Percentiles rank a stretch among this genome's conserved stretches.
Evolutionary conservation across 768 basidiomycete genomes (phyloP).

Genomic region (Amanita thiersii): DNA sequence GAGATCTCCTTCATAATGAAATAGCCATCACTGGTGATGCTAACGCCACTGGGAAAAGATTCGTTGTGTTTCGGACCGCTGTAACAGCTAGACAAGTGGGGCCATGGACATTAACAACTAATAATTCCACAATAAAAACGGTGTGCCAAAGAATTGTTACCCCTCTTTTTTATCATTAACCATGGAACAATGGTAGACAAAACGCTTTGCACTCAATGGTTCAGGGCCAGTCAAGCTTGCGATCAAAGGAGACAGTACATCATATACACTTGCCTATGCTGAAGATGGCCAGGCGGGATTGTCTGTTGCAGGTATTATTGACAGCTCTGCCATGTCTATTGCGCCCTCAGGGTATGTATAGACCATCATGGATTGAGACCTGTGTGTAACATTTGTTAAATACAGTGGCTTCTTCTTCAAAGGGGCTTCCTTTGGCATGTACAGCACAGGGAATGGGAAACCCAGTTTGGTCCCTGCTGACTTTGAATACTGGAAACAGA

Average conservation of each 20-base stretch:
- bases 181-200: too few species aligned
- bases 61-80: too few species aligned
- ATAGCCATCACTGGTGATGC: too few species aligned
- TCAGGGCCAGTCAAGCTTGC: slow-evolving; percentile 23
- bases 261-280: slow-evolving; percentile 24
- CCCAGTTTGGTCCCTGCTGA: background rate
- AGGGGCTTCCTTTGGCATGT: background rate
- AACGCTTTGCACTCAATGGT: too few species aligned
- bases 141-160: slow-evolving; percentile 12
- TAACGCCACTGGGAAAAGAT: too few species aligned
- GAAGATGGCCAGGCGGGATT: slow-evolving; percentile 21
- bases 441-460: background rate
- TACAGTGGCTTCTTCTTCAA: too few species aligned
- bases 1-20: slow-evolving; percentile 29
- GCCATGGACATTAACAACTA: too few species aligned
- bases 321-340: slow-evolving; percentile 23
- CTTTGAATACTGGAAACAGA: background rate
- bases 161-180: slow-evolving; percentile 15
- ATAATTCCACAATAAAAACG: too few species aligned
- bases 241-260: slow-evolving; percentile 20
- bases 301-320: slow-evolving; percentile 20
- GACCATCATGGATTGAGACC: too few species aligned
- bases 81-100: too few species aligned
- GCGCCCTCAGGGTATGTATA: slow-evolving; percentile 25
- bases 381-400: too few species aligned